Base-by-base conservation (phyloP, 2,329 filamentous ascomycete species). In the Phialocephala subalpina region DNA sequence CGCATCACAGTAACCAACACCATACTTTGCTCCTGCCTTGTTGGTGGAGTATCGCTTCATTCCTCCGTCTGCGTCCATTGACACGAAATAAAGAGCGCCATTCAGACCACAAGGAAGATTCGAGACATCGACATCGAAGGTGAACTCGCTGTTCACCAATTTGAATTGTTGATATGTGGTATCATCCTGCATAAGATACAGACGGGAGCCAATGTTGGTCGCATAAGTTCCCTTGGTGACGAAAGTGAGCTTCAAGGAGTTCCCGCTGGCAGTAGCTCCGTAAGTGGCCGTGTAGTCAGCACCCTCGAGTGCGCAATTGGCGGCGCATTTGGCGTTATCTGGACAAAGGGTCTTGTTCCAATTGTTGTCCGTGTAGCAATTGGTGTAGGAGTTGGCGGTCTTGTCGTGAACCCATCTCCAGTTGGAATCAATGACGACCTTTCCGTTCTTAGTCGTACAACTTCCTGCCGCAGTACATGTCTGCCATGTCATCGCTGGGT, bases 111-210 rank as follows among this genome's bases (percentile, higher is more conserved):
- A 92, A 65, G 86, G 85, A n/a, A 91, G 81, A 71, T 85, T 84
- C 35, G 88, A 91, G 40, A 91, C 86, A 75, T 92, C 90, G 49
- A 92, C 90, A 64, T 91, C 89, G 69, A 92, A 91, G 65, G 88
- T 89, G 79, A 92, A 89, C 78, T 92, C 90, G 74, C 88, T 84
- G 78, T 86, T 87, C 62, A 87, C 81, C 68, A 91, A 81, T 66
- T 87, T 82, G 80, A 92, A 88, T 76, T 86, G 83, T 80, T 90
- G 80, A 78, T 92, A 92, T 65, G 84, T 85, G 69, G 81, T 82
- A 58, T 88, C 67, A 29, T 66, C 68, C 35, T 70, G 85, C 81
- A 92, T 86, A 67, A 92, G 83, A 77, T 91, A 92, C 53, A 88
- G 79, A 71, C 90, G 85, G 62, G 86, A 80, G n/a, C 83, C 83